phyloP scores from a whole-genome alignment of 139 green algal genomes.

The Haematococcus lacustris region DNA sequence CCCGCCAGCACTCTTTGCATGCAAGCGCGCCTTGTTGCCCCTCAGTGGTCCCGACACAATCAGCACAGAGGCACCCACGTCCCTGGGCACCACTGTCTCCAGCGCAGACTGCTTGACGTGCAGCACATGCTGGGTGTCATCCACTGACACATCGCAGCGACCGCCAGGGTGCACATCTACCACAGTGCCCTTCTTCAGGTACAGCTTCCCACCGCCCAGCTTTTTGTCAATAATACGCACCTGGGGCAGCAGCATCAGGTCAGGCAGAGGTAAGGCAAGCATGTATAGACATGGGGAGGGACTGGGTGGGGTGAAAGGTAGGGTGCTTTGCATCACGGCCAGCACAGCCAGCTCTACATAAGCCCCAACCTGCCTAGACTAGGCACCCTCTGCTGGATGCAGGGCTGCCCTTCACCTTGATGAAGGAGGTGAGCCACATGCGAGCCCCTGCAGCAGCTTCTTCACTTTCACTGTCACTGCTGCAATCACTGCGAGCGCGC shows the following conservation, averaged over 20 bases:
- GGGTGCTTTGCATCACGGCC: too few species aligned
- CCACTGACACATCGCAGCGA: constrained; percentile 55
- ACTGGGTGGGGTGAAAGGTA: too few species aligned
- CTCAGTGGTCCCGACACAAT: constrained; percentile 51
- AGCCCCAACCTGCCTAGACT: too few species aligned
- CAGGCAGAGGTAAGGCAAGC: too few species aligned
- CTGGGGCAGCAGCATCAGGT: too few species aligned
- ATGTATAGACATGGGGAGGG: too few species aligned
- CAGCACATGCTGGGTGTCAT: constrained; percentile 21
- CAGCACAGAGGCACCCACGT: constrained; percentile 47
- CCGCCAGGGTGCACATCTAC: constrained; percentile 57
- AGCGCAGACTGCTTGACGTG: constrained; percentile 47
- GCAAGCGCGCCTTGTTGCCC: constrained; percentile 45
- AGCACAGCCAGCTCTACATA: too few species aligned
- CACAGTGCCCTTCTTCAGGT: constrained; percentile 70
- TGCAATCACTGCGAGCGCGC: too few species aligned
- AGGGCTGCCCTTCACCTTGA: too few species aligned
- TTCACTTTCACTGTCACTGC: too few species aligned
- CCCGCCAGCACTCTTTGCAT: constrained; percentile 10
- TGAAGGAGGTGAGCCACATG: constrained; percentile 51
- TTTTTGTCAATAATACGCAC: constrained; percentile 68
- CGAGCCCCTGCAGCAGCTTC: constrained; percentile 6
- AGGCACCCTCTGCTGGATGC: too few species aligned
- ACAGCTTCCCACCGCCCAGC: constrained; percentile 44
- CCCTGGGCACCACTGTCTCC: constrained; percentile 73